phyloP scores from a whole-genome alignment of 2,329 filamentous ascomycete species.

The Venturia carpophila region DNA sequence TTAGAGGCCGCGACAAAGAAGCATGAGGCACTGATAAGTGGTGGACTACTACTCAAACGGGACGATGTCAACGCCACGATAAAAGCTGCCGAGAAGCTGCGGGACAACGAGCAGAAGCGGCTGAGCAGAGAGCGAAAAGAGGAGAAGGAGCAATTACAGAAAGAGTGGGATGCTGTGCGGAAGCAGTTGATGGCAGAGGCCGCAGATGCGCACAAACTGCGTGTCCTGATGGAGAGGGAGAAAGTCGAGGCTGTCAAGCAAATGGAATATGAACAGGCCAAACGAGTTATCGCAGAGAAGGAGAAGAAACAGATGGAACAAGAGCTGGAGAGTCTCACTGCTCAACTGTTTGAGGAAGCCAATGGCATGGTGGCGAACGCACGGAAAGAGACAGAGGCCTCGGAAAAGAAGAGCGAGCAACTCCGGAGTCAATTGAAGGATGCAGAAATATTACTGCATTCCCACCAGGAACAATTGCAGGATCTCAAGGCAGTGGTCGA shows the following conservation, averaged over 20 bases:
- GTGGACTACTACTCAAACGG: conserved; percentile 68
- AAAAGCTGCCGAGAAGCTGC: conserved; percentile 29
- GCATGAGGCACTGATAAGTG: conserved; percentile 60
- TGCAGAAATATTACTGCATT: conserved; percentile 74
- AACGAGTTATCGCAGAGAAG: conserved; percentile 38
- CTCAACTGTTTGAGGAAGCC: conserved; percentile 93
- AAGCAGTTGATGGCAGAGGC: conserved; percentile 30
- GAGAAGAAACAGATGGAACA: conserved; percentile 86
- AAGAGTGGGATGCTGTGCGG: conserved; percentile 51
- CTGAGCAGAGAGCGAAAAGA: conserved; percentile 1
- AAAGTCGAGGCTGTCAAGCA: conserved; percentile 24
- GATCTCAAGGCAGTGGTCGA: conserved; percentile 92
- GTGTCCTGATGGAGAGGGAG: not conserved
- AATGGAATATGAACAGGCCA: conserved; percentile 35
- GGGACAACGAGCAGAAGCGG: conserved; percentile 3
- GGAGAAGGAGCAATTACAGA: conserved; percentile 6
- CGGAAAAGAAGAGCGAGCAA: conserved; percentile 81
- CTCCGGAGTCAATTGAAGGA: conserved; percentile 78
- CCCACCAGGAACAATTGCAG: conserved; percentile 84
- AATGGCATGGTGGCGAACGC: conserved; percentile 96
- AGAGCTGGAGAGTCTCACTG: conserved; percentile 83
- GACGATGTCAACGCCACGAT: conserved; percentile 53
- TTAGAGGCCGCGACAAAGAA: conserved; percentile 64
- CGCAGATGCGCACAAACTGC: conserved; percentile 7
- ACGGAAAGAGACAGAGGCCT: conserved; percentile 71